Percentiles rank a stretch among this genome's conserved stretches.
These are phyloP conservation scores for Amylocystis lapponica DNA, from an alignment of 768 basidiomycete genomes.

Conservation along the genomic window DNA sequence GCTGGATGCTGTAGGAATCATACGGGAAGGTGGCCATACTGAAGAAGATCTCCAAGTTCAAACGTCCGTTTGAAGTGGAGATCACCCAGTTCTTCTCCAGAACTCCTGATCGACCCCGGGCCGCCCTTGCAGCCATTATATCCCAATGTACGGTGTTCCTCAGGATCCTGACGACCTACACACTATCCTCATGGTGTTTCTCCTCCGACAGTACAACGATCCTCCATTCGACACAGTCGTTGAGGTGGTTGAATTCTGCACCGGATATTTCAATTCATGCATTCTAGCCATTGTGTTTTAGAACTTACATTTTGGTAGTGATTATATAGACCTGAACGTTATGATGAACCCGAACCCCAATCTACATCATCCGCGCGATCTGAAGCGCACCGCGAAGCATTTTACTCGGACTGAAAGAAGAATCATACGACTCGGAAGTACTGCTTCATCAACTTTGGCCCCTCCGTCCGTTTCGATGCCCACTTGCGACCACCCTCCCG, in stretches of 20 bases:
- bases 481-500: slow-evolving; percentile 9
- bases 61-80: background rate
- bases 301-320: slow-evolving; percentile 1
- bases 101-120: background rate
- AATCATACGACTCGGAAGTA: slow-evolving; percentile 17
- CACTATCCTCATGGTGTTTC: background rate
- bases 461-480: slow-evolving; percentile 22
- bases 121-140: background rate
- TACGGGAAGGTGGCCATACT: background rate
- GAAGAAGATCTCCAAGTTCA: background rate
- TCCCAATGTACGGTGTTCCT: background rate
- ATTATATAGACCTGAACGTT: slow-evolving; percentile 12
- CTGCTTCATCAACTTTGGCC: slow-evolving; percentile 20
- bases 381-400: slow-evolving; percentile 17
- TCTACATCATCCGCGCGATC: slow-evolving; percentile 4
- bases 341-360: slow-evolving; percentile 9
- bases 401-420: slow-evolving; percentile 18
- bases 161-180: background rate
- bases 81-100: background rate
- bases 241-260: background rate
- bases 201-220: background rate
- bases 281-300: background rate
- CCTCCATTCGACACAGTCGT: background rate
- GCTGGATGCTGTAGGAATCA: too few species aligned
- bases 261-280: slow-evolving; percentile 29